Percentiles rank a stretch among this genome's conserved stretches.
These are phyloP conservation scores for Bacidia gigantensis DNA, from an alignment of 495 filamentous ascomycete species.

Conservation along the genomic window DNA sequence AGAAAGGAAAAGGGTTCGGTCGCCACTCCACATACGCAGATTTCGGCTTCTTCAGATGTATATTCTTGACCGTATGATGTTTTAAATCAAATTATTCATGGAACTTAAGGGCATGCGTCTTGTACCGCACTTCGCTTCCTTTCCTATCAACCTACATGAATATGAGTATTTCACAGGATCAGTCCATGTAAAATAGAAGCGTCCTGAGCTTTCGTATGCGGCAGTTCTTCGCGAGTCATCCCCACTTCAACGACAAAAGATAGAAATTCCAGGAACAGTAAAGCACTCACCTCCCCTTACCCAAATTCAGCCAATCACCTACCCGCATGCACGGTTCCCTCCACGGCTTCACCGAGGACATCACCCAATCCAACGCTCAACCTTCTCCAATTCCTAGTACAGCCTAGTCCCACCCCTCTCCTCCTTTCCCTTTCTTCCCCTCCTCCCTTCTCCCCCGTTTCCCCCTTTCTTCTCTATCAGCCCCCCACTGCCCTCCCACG, in stretches of 20 bases:
- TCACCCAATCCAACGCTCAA: neutral
- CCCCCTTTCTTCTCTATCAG: neutral
- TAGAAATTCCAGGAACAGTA: too few species aligned
- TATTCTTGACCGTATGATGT: neutral
- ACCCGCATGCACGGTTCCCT: neutral
- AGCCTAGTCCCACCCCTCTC: neutral
- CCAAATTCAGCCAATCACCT: neutral
- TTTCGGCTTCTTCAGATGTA: conserved; percentile 3
- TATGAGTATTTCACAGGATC: neutral
- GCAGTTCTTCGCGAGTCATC: too few species aligned
- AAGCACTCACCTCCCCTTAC: neutral
- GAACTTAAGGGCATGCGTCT: neutral
- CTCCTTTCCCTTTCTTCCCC: neutral
- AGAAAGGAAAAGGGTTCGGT: conserved; percentile 9
- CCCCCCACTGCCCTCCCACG: too few species aligned
- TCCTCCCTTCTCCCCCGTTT: neutral
- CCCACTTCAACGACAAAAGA: too few species aligned
- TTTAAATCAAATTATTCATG: neutral
- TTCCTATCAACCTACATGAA: neutral
- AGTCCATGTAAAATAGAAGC: too few species aligned
- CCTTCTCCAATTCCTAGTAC: neutral
- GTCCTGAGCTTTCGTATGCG: too few species aligned
- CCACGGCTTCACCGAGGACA: neutral
- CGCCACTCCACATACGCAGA: conserved; percentile 12
- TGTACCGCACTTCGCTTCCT: neutral